Evolutionary conservation across 768 basidiomycete species (phyloP), one percentile per base, ranked within the genome.

Genomic region (Daedaleopsis sinensis): DNA sequence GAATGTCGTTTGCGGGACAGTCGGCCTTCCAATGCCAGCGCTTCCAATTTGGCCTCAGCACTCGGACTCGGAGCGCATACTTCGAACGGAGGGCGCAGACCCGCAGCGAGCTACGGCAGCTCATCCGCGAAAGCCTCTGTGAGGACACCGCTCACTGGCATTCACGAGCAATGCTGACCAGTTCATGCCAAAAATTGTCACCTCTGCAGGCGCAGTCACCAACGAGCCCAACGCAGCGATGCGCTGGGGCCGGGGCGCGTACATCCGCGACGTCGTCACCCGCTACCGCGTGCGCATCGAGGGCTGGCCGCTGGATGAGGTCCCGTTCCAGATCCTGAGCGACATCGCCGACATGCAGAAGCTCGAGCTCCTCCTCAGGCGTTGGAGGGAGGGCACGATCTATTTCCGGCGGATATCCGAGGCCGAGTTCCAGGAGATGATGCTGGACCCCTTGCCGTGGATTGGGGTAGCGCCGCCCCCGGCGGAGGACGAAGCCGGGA

Each of bases 281-380:
- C 66, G 68, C 50, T 72, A 72, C 51, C 67, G 59, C 47, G 71
- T 72, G 13, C 57, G 67, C 62, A 68, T 72, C 58, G 69, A 69
- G 24, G 71, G 71, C 8, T 70, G 69, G 71, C 69, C 71, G 38
- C 58, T 67, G 39, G 56, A 59, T 3, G 68, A 72, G 23, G 64
- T 72, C 38, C 69, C 69, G 23, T 72, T 72, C 66, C 65, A 65
- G 59, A 72, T 70, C 60, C 63, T 72, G 11, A 66, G 64, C 66
- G 68, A 72, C 59, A 64, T 72, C 36, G 62, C 71, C 6, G 70
- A 72, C 66, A 51, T 70, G 8, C 60, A 61, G 24, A 68, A 67
- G 58, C 65, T 72, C n/a, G 71, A 72, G 55, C 44, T 63, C 7
- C 66, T 72, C 13, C 61, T 69, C 18, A 59, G 57, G n/a, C 68